These are phyloP conservation scores for Globisporangium okanoganense DNA, from an alignment of 352 stramenopile genomes.

Conservation along the genomic window DNA sequence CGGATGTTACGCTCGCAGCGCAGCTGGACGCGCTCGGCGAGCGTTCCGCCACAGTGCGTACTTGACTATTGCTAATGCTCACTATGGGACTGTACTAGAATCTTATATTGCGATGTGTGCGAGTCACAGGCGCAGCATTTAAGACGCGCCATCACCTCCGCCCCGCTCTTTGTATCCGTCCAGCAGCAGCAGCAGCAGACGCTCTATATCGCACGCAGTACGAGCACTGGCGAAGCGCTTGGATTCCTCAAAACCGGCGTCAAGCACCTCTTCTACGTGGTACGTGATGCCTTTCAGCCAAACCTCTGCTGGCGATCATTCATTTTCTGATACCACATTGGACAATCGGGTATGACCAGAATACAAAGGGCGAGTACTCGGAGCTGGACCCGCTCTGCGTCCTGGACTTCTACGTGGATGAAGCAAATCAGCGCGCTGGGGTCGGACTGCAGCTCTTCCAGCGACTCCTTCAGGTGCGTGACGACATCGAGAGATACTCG, in stretches of 20 bases:
- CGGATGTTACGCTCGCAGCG: slow-evolving; percentile 16
- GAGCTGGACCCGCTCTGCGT: slow-evolving; percentile 77
- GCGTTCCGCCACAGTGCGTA: slow-evolving; percentile 38
- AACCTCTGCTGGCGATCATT: no score
- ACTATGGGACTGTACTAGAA: background rate
- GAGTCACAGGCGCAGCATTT: slow-evolving; percentile 50
- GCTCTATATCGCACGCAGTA: slow-evolving; percentile 33
- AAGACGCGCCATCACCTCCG: slow-evolving; percentile 55
- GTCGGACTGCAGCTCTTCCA: slow-evolving; percentile 65
- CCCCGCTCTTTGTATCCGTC: slow-evolving; percentile 29
- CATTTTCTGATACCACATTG: no score
- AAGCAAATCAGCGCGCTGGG: slow-evolving; percentile 48
- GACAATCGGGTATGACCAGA: slow-evolving; percentile 22
- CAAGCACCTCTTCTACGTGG: slow-evolving; percentile 80
- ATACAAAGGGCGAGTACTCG: slow-evolving; percentile 44
- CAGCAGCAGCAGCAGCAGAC: slow-evolving; percentile 30
- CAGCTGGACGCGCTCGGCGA: slow-evolving; percentile 43
- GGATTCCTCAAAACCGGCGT: slow-evolving; percentile 62
- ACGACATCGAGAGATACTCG: background rate
- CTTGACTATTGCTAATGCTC: no score
- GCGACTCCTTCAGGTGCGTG: slow-evolving; percentile 38
- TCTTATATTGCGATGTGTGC: background rate
- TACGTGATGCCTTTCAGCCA: slow-evolving; percentile 12
- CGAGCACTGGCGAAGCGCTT: slow-evolving; percentile 14
- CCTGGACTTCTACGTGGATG: slow-evolving; percentile 75